Conservation (phyloP, 306 rosid species). For the Vachellia pachyceras region DNA sequence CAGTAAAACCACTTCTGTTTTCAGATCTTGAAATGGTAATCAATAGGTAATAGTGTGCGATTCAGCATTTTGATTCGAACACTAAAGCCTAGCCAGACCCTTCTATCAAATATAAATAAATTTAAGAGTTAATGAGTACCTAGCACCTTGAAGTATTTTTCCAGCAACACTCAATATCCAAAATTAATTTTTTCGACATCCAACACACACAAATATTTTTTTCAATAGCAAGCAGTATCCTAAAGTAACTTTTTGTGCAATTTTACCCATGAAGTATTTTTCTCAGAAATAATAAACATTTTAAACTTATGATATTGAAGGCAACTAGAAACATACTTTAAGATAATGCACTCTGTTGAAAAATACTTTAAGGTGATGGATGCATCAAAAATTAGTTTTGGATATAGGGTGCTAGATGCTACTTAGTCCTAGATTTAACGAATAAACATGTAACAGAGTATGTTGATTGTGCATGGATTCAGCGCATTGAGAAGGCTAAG, state of each 20-base stretch:
- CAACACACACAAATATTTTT: neutral
- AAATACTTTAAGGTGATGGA: neutral
- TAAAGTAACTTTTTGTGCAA: too few species aligned
- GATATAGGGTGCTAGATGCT: neutral
- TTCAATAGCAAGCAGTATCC: neutral
- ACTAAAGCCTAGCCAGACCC: neutral
- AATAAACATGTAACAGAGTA: neutral
- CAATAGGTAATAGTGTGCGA: neutral
- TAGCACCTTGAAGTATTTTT: too few species aligned
- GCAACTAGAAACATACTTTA: too few species aligned
- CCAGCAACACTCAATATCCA: too few species aligned
- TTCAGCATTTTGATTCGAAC: neutral
- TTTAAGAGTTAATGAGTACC: too few species aligned
- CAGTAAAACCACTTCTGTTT: conserved; percentile 19
- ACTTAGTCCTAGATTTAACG: neutral
- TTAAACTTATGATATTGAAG: too few species aligned
- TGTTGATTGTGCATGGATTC: neutral
- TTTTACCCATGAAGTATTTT: too few species aligned
- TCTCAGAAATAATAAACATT: too few species aligned
- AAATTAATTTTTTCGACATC: too few species aligned
- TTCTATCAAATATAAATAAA: neutral
- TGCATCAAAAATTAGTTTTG: neutral
- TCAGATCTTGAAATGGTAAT: conserved; percentile 1
- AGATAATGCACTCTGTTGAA: too few species aligned
- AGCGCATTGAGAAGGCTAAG: neutral